Evolutionary conservation across 2,329 filamentous ascomycete species (phyloP).

Genomic region (Exophiala lecanii-corni): DNA sequence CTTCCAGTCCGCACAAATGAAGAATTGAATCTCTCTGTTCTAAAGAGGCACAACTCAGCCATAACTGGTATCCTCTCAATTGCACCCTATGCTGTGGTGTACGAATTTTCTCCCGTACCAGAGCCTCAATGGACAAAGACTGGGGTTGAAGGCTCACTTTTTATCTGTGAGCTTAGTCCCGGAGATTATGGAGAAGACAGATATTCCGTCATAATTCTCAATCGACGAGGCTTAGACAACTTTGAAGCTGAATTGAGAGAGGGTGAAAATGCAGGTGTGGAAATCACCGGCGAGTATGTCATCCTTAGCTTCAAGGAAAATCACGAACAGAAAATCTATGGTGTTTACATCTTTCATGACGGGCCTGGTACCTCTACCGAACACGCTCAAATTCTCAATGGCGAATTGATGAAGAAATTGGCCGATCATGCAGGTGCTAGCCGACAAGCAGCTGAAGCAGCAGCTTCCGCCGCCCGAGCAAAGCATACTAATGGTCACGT

Average conservation of each 20-base stretch:
- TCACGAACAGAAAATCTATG: conserved; percentile 44
- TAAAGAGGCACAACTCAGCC: conserved; percentile 73
- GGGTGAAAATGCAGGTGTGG: conserved; percentile 56
- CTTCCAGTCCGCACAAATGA: conserved; percentile 63
- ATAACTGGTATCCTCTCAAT: conserved; percentile 71
- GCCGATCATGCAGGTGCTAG: conserved; percentile 50
- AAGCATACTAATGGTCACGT: conserved; percentile 30
- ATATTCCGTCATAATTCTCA: conserved; percentile 64
- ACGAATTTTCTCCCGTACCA: conserved; percentile 64
- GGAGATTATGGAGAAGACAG: conserved; percentile 42
- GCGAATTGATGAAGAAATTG: conserved; percentile 49
- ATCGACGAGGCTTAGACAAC: conserved; percentile 67
- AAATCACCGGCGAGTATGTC: conserved; percentile 59
- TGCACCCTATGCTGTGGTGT: conserved; percentile 81
- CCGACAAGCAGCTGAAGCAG: conserved; percentile 40
- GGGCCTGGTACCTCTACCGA: conserved; percentile 51
- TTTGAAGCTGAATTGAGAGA: conserved; percentile 59
- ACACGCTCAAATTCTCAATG: conserved; percentile 44
- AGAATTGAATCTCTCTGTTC: conserved; percentile 80
- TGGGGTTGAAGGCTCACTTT: conserved; percentile 80
- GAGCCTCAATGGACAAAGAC: conserved; percentile 73
- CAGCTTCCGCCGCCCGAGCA: conserved; percentile 30
- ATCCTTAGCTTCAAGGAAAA: conserved; percentile 47
- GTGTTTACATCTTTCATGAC: conserved; percentile 63
- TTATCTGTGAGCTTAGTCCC: conserved; percentile 66